Evolutionary conservation across 345 rosid species (phyloP), one percentile per base, ranked within the genome.

Genomic region (Eucalyptus regnans): DNA sequence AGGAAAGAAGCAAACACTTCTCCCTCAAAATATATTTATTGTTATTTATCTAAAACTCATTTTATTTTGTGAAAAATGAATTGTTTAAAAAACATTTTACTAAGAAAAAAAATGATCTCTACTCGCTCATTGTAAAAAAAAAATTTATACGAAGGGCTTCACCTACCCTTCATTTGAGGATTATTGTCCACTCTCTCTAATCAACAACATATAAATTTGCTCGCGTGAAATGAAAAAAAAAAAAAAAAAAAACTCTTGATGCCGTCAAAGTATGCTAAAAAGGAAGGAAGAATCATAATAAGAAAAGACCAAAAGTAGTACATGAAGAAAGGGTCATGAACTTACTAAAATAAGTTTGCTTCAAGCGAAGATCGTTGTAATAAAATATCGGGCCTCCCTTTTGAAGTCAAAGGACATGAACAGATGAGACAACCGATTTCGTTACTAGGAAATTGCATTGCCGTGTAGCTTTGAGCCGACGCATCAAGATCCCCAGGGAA

Each of bases 151-250:
- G 8, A 14, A 66, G 0, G 1, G 4, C 7, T 18, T 68, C 4
- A 4, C 12, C 80, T 6, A 9, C 2, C 4, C 3, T 68, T 31
- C 3, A 33, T 4, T 8, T 16, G 11, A 33, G 23, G 23, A 31
- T 68, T 66, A n/a, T 31, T n/a, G 4, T 15, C 37, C 9, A 29
- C 37, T 4, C 1, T 7, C 71, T 64, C 18, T n/a, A 4, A 29
- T 64, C 9, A 64, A 7, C 1, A 3, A 15, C 10, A 33, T 13
- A 3, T 14, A 64, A n/a, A 14, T 18, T 37, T 0, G 6, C 10
- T 7, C 0, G 2, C 2, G 2, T 14, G 2, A 14, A 64, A n/a
- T 25, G 25, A 23, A 2, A 58, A 25, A 17, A 7, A 7, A 52
- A 44, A 44, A 44, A 18, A 7, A 7, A 23, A 4, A 23, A 4